Conservation (phyloP, 345 rosid species). For the Microcos paniculata region DNA sequence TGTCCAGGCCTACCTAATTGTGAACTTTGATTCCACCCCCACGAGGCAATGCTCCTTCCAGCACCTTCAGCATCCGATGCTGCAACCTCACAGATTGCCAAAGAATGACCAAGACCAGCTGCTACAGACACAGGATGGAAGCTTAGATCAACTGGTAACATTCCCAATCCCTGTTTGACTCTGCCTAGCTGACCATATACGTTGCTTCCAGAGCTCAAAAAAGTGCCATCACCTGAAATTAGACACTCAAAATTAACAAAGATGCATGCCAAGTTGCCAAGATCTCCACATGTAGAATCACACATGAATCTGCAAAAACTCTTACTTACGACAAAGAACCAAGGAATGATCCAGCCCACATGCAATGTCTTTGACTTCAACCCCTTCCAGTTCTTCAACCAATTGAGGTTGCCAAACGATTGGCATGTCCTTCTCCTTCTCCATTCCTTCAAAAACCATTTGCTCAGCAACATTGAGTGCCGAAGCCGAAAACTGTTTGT, state of each 20-base stretch:
- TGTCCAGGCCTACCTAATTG: slow-evolving; percentile 82
- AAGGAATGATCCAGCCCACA: slow-evolving; percentile 94
- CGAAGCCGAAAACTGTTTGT: slow-evolving; percentile 21
- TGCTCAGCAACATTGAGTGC: slow-evolving; percentile 54
- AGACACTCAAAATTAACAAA: slow-evolving; percentile 10
- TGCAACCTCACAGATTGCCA: slow-evolving; percentile 52
- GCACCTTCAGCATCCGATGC: slow-evolving; percentile 27
- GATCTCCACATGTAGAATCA: not conserved
- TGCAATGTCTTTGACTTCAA: slow-evolving; percentile 59
- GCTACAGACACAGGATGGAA: slow-evolving; percentile 41
- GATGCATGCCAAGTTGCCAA: not conserved
- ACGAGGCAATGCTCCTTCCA: slow-evolving; percentile 44
- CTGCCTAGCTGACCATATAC: slow-evolving; percentile 83
- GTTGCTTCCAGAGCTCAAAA: slow-evolving; percentile 81
- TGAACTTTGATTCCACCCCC: slow-evolving; percentile 87
- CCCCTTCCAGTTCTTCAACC: slow-evolving; percentile 52
- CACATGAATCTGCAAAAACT: not conserved
- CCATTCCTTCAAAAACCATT: slow-evolving; percentile 66
- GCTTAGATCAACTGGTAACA: slow-evolving; percentile 53
- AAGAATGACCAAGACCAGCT: slow-evolving; percentile 91
- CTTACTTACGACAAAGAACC: slow-evolving; percentile 63
- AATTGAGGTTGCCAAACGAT: slow-evolving; percentile 77
- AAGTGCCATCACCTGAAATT: slow-evolving; percentile 59
- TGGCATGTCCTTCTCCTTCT: slow-evolving; percentile 80
- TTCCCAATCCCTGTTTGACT: slow-evolving; percentile 52